Conservation (phyloP, 129 eudicot genomes). For the carrot (Daucus carota) region DH1_v3.0 NC_030381.2:17228001-17228500, state of each 20-base stretch:
- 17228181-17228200: constrained; percentile 13
- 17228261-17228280: constrained; percentile 65
- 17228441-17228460: background rate
- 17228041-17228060: background rate
- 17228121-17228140: background rate
- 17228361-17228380: background rate
- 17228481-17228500: background rate
- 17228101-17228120: background rate
- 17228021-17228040: background rate
- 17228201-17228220: constrained; percentile 13
- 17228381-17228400: background rate
- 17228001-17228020: background rate
- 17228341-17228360: background rate
- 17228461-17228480: background rate
- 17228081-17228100: too few species aligned
- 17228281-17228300: background rate
- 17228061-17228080: background rate
- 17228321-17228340: background rate
- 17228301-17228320: background rate
- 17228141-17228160: background rate
- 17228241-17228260: constrained; percentile 39
- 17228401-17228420: background rate
- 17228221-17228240: constrained; percentile 1
- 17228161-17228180: constrained; percentile 20
- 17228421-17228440: background rate